Evolutionary conservation across 148 eudicot genomes (phyloP), one percentile per base, ranked within the genome.

Genomic region (Fagopyrum homotropicum): DNA sequence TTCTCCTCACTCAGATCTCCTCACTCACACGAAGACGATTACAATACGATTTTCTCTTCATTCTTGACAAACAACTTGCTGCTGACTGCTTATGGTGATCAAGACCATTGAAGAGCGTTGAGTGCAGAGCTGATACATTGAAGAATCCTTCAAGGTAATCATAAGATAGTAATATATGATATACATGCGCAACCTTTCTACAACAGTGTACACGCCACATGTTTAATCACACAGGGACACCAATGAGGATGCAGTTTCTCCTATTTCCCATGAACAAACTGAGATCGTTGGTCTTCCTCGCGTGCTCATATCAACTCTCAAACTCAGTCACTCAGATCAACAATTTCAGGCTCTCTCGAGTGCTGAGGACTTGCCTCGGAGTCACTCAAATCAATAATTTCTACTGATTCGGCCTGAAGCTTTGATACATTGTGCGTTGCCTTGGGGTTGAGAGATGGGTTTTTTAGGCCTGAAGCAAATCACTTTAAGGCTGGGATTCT

Each of bases 341-440:
- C 81, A 81, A 60, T 72, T 48, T 91, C 92, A 7, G 89, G 87
- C 78, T 85, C 91, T 76, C 63, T 86, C 48, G 75, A 80, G 75
- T 88, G 87, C 60, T 84, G 90, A 45, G 97, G 94, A 35, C 97
- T 84, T 14, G 74, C 73, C 29, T 93, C 98, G 35, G 92, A 84
- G 1, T 91, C 98, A 69, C 91, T 84, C 81, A 91, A 76, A 72
- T 89, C 94, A 54, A 91, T 91, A 43, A 89, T 78, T 51, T 83
- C 86, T 7, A 80, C 76, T 16, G 60, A 64, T 47, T 78, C 69
- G 44, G 80, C 82, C 68, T 70, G 75, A 79, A 80, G 75, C 60
- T 79, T 91, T n/a, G 92, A 70, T 60, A 80, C 82, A 22, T 44
- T 51, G 48, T 68, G 80, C 17, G 35, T 66, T 50, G 61, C 29